A percentile compares a stretch with the other conserved stretches of the same genome.
These are phyloP conservation scores for Citrus unshiu DNA, from an alignment of 345 rosid species.

Conservation along the genomic window DNA sequence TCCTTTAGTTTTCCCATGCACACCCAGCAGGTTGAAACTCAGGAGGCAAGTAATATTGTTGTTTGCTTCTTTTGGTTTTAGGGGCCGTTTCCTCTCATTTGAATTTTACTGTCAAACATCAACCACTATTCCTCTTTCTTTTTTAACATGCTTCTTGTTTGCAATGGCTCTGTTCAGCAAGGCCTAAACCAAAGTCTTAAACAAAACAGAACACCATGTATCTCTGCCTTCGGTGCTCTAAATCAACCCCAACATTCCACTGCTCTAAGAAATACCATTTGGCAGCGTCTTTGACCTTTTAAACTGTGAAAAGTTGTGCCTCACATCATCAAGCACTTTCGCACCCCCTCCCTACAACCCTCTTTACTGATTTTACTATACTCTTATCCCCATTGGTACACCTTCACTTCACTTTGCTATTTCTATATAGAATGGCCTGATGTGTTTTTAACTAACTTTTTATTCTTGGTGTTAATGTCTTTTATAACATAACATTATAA, in stretches of 20 bases:
- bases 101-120: background rate
- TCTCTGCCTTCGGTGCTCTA: background rate
- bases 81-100: background rate
- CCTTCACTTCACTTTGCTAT: background rate
- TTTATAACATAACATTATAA: background rate
- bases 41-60: slow-evolving; percentile 48
- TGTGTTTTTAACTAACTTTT: background rate
- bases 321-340: background rate
- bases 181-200: background rate
- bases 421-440: background rate
- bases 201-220: background rate
- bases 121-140: background rate
- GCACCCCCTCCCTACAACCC: background rate
- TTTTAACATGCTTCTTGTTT: background rate
- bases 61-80: background rate
- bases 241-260: background rate
- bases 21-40: slow-evolving; percentile 45
- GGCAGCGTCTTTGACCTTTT: background rate
- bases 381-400: background rate
- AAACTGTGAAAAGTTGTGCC: background rate
- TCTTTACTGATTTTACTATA: background rate
- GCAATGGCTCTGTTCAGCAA: background rate
- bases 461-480: background rate
- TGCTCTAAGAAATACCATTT: background rate
- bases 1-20: slow-evolving; percentile 63